phyloP scores from a whole-genome alignment of 352 stramenopile genomes.

The Phytophthora foliorum region DNA sequence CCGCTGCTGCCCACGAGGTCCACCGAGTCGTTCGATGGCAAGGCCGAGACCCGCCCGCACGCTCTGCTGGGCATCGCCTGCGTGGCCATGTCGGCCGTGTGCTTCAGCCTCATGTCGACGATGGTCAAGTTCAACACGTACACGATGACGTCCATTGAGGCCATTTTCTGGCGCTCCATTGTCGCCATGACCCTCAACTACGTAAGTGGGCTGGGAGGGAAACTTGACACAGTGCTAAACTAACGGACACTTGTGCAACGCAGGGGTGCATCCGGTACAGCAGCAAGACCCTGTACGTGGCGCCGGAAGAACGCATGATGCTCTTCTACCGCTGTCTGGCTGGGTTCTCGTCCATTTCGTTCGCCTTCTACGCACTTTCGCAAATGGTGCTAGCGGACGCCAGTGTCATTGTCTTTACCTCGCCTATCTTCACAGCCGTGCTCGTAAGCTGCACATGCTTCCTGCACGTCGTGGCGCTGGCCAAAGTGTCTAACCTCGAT shows the following conservation, averaged over 20 bases:
- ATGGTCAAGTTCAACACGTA: constrained; percentile 83
- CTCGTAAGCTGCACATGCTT: constrained; percentile 42
- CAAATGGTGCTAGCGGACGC: constrained; percentile 85
- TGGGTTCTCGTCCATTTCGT: constrained; percentile 78
- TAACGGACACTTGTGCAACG: constrained; percentile 11
- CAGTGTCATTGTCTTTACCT: constrained; percentile 82
- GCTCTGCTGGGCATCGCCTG: constrained; percentile 68
- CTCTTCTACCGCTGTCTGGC: constrained; percentile 73
- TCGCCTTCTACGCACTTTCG: constrained; percentile 80
- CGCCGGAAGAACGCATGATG: constrained; percentile 57
- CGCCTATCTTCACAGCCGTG: constrained; percentile 77
- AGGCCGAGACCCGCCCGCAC: constrained; percentile 49
- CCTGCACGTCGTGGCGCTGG: neutral
- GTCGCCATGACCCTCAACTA: constrained; percentile 70
- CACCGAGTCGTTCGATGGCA: constrained; percentile 23
- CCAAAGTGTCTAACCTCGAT: neutral
- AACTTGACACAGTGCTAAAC: too few species aligned
- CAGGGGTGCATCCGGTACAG: constrained; percentile 52
- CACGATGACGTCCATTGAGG: constrained; percentile 83
- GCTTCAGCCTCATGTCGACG: constrained; percentile 88
- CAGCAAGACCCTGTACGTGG: constrained; percentile 60
- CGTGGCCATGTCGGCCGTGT: constrained; percentile 79
- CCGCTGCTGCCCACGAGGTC: constrained; percentile 39
- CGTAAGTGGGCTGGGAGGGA: too few species aligned
- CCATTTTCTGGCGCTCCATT: constrained; percentile 81